Conservation (phyloP, 2,329 filamentous ascomycete species). For the Onygena corvina region DNA sequence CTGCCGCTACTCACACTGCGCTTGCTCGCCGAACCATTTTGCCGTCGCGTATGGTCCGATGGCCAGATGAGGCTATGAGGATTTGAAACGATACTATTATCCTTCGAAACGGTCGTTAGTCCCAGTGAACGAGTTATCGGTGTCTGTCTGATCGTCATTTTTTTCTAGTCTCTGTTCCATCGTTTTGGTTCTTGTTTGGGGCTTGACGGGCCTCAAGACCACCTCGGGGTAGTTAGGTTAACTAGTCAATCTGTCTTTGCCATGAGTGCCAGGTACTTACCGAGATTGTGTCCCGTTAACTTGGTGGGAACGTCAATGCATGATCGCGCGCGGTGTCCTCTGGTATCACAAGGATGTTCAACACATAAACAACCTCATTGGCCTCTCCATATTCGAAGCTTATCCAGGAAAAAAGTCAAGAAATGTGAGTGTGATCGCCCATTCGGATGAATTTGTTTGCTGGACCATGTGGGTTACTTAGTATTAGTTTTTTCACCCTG, state of each 20-base stretch:
- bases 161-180: not conserved
- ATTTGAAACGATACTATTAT: slow-evolving; percentile 1
- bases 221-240: no score
- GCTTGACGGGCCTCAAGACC: not conserved
- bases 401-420: not conserved
- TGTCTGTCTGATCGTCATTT: not conserved
- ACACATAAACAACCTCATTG: slow-evolving; percentile 4
- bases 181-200: slow-evolving; percentile 1
- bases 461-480: slow-evolving; percentile 3
- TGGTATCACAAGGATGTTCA: not conserved
- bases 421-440: not conserved
- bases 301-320: slow-evolving; percentile 1
- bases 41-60: not conserved
- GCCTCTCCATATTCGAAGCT: slow-evolving; percentile 3
- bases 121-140: slow-evolving; percentile 2
- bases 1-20: no score
- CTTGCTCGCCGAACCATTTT: slow-evolving; percentile 1
- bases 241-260: not conserved
- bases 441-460: slow-evolving; percentile 2
- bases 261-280: not conserved
- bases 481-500: slow-evolving; percentile 2
- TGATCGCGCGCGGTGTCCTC: not conserved
- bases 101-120: not conserved
- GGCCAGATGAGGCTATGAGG: not conserved
- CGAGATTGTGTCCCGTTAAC: slow-evolving; percentile 1